phyloP scores from a whole-genome alignment of 805 yeast genomes.

The Allodekkera sacchari region DNA sequence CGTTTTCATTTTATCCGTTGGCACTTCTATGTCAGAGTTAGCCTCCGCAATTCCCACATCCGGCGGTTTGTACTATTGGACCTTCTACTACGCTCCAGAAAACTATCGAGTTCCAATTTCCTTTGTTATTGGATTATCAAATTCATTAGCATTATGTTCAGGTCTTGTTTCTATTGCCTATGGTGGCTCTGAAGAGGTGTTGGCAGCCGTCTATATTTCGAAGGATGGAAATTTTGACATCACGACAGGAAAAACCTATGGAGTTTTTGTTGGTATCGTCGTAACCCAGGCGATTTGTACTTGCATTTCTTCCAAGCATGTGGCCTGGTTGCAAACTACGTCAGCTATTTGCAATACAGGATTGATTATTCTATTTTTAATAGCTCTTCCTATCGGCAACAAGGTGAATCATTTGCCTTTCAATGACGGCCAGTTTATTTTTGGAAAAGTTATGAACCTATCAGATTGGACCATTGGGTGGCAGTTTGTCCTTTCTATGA shows the following conservation, averaged over 20 bases:
- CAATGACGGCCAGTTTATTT: conserved; percentile 26
- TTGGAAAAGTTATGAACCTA: conserved; percentile 23
- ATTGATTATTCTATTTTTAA: conserved; percentile 29
- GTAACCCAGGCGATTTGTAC: conserved; percentile 26
- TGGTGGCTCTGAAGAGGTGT: conserved; percentile 32
- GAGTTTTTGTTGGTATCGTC: conserved; percentile 33
- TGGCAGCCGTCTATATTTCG: conserved; percentile 31
- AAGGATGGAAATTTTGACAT: conserved; percentile 30
- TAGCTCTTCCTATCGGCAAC: conserved; percentile 36
- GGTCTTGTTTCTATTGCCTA: conserved; percentile 34
- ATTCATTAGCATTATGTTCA: conserved; percentile 31
- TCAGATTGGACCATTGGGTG: conserved; percentile 30
- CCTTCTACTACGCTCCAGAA: conserved; percentile 37
- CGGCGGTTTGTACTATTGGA: conserved; percentile 63
- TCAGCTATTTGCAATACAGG: conserved; percentile 28
- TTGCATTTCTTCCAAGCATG: conserved; percentile 28
- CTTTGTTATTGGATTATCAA: conserved; percentile 32
- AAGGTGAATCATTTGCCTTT: conserved; percentile 18
- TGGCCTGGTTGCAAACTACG: conserved; percentile 29
- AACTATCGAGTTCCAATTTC: conserved; percentile 26
- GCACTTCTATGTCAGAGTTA: conserved; percentile 51
- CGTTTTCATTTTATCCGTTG: conserved; percentile 41
- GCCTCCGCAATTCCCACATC: conserved; percentile 63
- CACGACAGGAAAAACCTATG: conserved; percentile 29
- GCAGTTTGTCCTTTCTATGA: conserved; percentile 31